A percentile compares a stretch with the other conserved stretches of the same genome.
phyloP scores from a whole-genome alignment of 176 grass and related monocot genomes.

The Phyllostachys edulis region DNA sequence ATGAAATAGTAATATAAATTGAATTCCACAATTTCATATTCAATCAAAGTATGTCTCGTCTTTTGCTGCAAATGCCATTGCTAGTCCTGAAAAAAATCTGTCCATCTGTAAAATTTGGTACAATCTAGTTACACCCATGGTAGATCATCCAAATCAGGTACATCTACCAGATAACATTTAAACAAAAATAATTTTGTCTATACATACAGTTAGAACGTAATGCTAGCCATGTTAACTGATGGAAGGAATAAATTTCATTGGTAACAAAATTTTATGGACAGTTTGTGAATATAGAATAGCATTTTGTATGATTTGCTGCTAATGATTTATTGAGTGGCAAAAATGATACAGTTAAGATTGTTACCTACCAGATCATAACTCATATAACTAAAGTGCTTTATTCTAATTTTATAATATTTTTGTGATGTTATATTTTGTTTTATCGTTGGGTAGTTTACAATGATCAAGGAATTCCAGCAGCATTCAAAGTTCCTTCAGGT shows the following conservation, averaged over 20 bases:
- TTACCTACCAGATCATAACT: neutral
- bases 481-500: constrained; percentile 71
- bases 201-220: neutral
- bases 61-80: neutral
- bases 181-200: neutral
- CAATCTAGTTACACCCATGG: neutral
- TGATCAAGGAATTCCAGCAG: constrained; percentile 74
- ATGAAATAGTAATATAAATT: neutral
- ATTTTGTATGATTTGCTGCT: neutral
- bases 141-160: constrained; percentile 12
- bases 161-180: neutral
- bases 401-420: neutral
- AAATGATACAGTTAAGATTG: neutral
- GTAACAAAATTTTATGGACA: neutral
- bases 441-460: constrained; percentile 58
- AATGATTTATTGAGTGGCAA: neutral
- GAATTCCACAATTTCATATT: neutral
- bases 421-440: constrained; percentile 18
- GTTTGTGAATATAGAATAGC: neutral
- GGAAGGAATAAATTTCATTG: neutral
- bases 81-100: neutral
- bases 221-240: neutral
- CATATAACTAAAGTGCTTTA: neutral
- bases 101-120: neutral
- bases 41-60: neutral